These are phyloP conservation scores for Curvularia eragrostidis DNA, from an alignment of 2,329 filamentous ascomycete genomes.

Conservation along the genomic window DNA sequence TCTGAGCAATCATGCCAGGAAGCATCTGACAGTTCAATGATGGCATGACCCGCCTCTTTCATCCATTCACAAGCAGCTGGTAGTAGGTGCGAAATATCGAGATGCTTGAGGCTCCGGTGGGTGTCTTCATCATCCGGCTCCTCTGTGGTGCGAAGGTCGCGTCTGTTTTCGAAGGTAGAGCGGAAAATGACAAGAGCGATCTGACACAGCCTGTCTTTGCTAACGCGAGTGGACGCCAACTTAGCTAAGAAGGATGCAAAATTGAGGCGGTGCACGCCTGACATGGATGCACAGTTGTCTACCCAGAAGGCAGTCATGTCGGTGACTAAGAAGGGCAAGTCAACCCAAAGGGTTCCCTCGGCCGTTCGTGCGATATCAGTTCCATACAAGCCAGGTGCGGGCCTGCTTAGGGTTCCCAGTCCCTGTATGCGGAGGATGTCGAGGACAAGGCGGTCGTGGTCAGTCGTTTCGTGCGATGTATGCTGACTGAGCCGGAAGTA, in stretches of 20 bases:
- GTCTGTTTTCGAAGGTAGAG: background rate
- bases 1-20: background rate
- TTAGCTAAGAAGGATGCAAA: background rate
- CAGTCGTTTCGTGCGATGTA: constrained; percentile 11
- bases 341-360: background rate
- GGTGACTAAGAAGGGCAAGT: background rate
- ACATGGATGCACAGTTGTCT: background rate
- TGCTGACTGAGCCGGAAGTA: constrained; percentile 7
- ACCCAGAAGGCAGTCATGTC: background rate
- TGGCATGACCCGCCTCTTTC: background rate
- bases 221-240: background rate
- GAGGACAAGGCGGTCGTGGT: constrained; percentile 16
- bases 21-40: background rate
- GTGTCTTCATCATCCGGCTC: background rate
- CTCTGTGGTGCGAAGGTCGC: background rate
- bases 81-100: background rate
- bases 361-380: constrained; percentile 15
- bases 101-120: background rate
- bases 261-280: background rate
- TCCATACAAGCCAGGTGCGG: constrained; percentile 13
- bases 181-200: background rate
- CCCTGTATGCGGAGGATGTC: constrained; percentile 16
- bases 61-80: background rate
- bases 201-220: background rate
- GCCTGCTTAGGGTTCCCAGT: constrained; percentile 14